These are phyloP conservation scores for Endocladia muricata DNA, from an alignment of 31 red algal species.

Conservation along the genomic window DNA sequence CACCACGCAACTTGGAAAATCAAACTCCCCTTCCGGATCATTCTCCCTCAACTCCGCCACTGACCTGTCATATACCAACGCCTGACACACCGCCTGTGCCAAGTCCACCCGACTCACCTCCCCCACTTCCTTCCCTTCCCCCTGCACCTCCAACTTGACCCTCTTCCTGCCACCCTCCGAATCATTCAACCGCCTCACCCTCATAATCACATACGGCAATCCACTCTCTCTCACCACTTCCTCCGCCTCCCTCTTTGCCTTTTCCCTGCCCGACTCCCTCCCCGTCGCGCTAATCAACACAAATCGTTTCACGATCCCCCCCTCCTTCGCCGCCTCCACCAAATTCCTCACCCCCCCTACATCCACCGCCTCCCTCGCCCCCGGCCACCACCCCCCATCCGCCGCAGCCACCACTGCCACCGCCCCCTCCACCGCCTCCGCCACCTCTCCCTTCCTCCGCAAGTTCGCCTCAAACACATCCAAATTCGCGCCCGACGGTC, in stretches of 20 bases:
- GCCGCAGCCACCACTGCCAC: slow-evolving; percentile 42
- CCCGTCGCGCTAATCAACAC: slow-evolving; percentile 46
- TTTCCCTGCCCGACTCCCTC: not conserved
- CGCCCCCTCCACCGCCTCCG: slow-evolving; percentile 56
- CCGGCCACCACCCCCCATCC: slow-evolving; percentile 43
- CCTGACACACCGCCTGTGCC: slow-evolving; percentile 59
- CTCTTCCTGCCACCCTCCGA: slow-evolving; percentile 30
- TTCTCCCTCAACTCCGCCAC: slow-evolving; percentile 18
- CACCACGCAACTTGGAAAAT: slow-evolving; percentile 55
- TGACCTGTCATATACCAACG: slow-evolving; percentile 45
- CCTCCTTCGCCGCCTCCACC: slow-evolving; percentile 31
- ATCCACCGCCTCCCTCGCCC: slow-evolving; percentile 51
- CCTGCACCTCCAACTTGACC: not conserved
- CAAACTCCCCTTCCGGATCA: slow-evolving; percentile 45
- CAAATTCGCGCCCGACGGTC: slow-evolving; percentile 71
- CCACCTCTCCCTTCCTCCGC: slow-evolving; percentile 11
- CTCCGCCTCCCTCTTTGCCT: slow-evolving; percentile 52
- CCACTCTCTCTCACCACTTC: slow-evolving; percentile 35
- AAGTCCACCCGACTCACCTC: slow-evolving; percentile 41
- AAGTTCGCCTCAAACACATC: slow-evolving; percentile 63
- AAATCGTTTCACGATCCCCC: slow-evolving; percentile 37
- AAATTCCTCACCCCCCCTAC: slow-evolving; percentile 45
- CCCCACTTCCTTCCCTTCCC: not conserved
- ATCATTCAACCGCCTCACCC: slow-evolving; percentile 23
- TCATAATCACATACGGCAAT: slow-evolving; percentile 56